These are phyloP conservation scores for Bacidia gigantensis DNA, from an alignment of 495 filamentous ascomycete genomes.

Conservation along the genomic window DNA sequence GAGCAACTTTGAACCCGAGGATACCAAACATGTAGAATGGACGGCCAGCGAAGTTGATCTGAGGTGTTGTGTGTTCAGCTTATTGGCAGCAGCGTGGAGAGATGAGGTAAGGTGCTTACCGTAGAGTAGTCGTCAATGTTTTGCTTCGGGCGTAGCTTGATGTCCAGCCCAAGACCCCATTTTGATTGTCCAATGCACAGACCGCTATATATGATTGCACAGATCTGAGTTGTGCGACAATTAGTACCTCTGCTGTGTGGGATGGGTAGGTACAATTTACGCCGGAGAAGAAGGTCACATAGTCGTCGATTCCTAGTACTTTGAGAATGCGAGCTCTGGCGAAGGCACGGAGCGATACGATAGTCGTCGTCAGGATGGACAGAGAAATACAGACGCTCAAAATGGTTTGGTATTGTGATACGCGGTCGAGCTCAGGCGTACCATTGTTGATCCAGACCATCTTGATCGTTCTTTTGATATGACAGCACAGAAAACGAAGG, in stretches of 20 bases:
- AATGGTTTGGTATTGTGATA: slow-evolving; percentile 30
- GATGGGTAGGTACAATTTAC: slow-evolving; percentile 16
- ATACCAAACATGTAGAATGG: slow-evolving; percentile 47
- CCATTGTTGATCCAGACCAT: no score
- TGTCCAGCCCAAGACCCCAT: slow-evolving; percentile 37
- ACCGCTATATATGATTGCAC: slow-evolving; percentile 35
- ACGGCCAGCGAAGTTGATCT: slow-evolving; percentile 42
- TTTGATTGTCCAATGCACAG: slow-evolving; percentile 39
- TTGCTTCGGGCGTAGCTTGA: slow-evolving; percentile 26
- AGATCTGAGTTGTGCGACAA: slow-evolving; percentile 18
- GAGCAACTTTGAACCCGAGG: slow-evolving; percentile 44
- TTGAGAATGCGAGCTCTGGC: slow-evolving; percentile 25
- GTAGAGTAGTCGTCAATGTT: slow-evolving; percentile 30
- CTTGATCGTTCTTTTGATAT: no score
- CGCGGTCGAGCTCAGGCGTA: slow-evolving; percentile 27
- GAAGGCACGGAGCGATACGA: slow-evolving; percentile 26
- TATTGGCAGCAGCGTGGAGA: no score
- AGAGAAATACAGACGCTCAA: slow-evolving; percentile 32
- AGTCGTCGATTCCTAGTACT: slow-evolving; percentile 33
- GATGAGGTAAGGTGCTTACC: slow-evolving; percentile 10
- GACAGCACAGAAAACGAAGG: no score
- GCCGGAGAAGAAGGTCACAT: slow-evolving; percentile 32
- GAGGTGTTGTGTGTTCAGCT: neutral
- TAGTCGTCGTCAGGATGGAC: slow-evolving; percentile 26
- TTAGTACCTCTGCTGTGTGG: no score